Percentiles rank a stretch among this genome's conserved stretches.
These are phyloP conservation scores for Nannochloris sp. DNA, from an alignment of 139 green algal genomes.

Conservation along the genomic window DNA sequence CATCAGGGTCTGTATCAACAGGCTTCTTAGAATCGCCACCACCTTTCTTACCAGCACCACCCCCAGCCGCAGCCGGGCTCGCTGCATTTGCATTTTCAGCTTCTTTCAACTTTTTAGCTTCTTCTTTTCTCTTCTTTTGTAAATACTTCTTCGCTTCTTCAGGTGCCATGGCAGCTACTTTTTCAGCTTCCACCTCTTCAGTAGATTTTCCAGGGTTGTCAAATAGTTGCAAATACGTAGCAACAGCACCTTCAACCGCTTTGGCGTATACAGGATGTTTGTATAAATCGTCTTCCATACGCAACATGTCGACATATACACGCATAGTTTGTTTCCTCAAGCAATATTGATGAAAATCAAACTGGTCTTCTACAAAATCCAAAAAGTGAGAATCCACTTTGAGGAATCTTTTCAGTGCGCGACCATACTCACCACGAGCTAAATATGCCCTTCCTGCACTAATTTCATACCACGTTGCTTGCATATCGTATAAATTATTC, in stretches of 20 bases:
- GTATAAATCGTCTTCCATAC: conserved; percentile 27
- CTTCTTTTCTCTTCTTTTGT: conserved; percentile 34
- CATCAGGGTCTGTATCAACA: conserved; percentile 79
- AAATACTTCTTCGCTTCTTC: conserved; percentile 62
- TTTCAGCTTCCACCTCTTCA: conserved; percentile 32
- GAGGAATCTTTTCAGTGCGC: conserved; percentile 82
- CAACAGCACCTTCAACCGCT: conserved; percentile 53
- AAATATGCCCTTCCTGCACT: conserved; percentile 63
- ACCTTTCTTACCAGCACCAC: conserved; percentile 27
- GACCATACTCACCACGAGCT: conserved; percentile 28
- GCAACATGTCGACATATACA: conserved; percentile 83
- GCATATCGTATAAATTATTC: conserved; percentile 91
- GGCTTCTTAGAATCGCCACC: conserved; percentile 24
- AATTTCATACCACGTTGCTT: conserved; percentile 95
- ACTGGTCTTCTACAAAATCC: conserved; percentile 93
- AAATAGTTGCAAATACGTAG: conserved; percentile 62
- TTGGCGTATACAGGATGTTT: conserved; percentile 11
- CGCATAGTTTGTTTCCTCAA: conserved; percentile 92
- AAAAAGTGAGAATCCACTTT: conserved; percentile 77
- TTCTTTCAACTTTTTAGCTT: conserved; percentile 35
- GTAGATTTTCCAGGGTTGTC: conserved; percentile 32
- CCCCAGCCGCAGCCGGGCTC: conserved; percentile 18
- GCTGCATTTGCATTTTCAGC: conserved; percentile 32
- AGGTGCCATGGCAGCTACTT: conserved; percentile 51
- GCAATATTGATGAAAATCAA: conserved; percentile 99